These are phyloP conservation scores for Apophysomyces elegans DNA, from an alignment of 371 early-diverging fungal genomes.

Conservation along the genomic window DNA sequence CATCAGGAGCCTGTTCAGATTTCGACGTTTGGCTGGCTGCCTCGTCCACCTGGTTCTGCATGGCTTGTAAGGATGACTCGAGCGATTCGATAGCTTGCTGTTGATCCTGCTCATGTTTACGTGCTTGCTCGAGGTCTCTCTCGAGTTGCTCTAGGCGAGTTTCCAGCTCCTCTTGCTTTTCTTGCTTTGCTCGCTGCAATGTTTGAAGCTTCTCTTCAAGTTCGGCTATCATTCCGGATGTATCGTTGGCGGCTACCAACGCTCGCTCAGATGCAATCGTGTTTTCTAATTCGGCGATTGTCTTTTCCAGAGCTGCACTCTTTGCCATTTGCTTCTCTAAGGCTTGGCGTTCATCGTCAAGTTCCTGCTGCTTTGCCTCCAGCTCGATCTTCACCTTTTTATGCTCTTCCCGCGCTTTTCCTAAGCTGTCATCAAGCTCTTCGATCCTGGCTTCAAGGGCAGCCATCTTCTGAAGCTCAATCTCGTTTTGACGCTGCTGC, in stretches of 20 bases:
- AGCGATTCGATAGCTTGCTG: conserved; percentile 10
- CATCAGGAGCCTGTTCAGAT: neutral
- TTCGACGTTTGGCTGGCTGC: neutral
- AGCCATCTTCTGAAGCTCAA: conserved; percentile 20
- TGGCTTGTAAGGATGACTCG: neutral
- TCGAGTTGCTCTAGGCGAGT: conserved; percentile 14
- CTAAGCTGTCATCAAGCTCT: conserved; percentile 30
- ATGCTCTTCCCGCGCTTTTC: conserved; percentile 11
- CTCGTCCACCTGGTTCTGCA: neutral
- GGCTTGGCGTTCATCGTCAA: conserved; percentile 10
- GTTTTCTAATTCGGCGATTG: conserved; percentile 21
- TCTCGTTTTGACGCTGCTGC: conserved; percentile 16
- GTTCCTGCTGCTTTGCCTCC: conserved; percentile 13
- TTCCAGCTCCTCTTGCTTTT: conserved; percentile 20
- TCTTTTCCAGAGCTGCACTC: conserved; percentile 16
- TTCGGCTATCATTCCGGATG: conserved; percentile 32
- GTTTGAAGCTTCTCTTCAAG: conserved; percentile 24
- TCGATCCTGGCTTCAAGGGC: conserved; percentile 28
- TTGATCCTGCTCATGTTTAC: conserved; percentile 1
- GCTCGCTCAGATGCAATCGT: conserved; percentile 29
- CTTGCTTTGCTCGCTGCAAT: conserved; percentile 22
- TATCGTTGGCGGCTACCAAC: conserved; percentile 23
- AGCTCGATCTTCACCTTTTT: conserved; percentile 13
- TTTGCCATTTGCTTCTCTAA: conserved; percentile 17
- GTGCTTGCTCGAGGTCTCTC: conserved; percentile 20